phyloP scores from a whole-genome alignment of 371 early-diverging fungal genomes.

The Haplosporangium sp. region DNA sequence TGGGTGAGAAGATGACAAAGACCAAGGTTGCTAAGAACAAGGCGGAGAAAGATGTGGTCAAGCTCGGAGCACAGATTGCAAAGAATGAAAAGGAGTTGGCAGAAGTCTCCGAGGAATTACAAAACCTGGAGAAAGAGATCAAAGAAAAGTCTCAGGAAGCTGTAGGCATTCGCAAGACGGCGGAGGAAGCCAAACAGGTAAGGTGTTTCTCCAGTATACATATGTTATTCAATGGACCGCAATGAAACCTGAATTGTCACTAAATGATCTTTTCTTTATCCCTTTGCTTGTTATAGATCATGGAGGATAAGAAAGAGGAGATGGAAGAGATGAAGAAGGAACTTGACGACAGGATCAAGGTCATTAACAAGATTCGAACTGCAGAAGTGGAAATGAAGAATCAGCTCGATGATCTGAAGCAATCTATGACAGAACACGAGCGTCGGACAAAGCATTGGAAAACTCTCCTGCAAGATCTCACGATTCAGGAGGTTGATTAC shows the following conservation, averaged over 20 bases:
- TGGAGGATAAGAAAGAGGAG: conserved; percentile 79
- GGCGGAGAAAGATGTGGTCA: conserved; percentile 79
- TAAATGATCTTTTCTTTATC: background rate
- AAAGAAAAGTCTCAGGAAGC: conserved; percentile 61
- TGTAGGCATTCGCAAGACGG: conserved; percentile 61
- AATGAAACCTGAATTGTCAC: background rate
- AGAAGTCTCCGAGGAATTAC: conserved; percentile 69
- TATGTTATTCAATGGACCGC: no score
- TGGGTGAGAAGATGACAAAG: conserved; percentile 73
- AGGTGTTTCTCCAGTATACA: background rate
- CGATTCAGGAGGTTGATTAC: conserved; percentile 73
- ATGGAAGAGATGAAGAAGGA: conserved; percentile 74
- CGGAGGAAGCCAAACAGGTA: conserved; percentile 67
- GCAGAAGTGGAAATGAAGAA: conserved; percentile 73
- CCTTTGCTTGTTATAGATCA: conserved; percentile 54
- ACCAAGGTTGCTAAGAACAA: conserved; percentile 76
- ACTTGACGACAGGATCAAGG: conserved; percentile 72
- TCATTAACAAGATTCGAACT: conserved; percentile 75
- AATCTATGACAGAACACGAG: conserved; percentile 59
- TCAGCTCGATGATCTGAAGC: conserved; percentile 69
- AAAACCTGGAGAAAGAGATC: conserved; percentile 67
- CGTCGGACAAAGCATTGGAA: conserved; percentile 67
- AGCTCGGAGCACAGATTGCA: conserved; percentile 69
- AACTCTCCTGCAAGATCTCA: conserved; percentile 61
- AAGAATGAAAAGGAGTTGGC: conserved; percentile 76